Percentiles rank a stretch among this genome's conserved stretches.
Conservation (phyloP, 495 filamentous ascomycete genomes). For the Aspergillus campestris region DNA sequence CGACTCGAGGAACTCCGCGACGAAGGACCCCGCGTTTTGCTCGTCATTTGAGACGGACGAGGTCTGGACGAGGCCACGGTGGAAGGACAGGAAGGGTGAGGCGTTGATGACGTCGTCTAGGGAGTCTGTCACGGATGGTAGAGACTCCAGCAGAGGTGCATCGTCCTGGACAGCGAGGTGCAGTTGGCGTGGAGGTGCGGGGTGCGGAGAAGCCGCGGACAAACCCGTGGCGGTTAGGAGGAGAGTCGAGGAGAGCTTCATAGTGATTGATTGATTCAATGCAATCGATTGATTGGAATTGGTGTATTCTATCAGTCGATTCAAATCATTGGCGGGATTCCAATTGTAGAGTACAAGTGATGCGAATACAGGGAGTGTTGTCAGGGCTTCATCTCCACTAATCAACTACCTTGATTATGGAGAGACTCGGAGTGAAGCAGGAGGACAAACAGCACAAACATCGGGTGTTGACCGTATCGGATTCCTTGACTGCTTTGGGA, state of each 20-base stretch:
- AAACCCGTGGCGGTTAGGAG: constrained; percentile 17
- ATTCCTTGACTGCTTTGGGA: too few species aligned
- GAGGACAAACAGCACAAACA: too few species aligned
- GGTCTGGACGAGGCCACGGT: constrained; percentile 66
- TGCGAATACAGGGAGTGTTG: too few species aligned
- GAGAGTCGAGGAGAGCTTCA: constrained; percentile 11
- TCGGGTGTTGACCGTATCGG: too few species aligned
- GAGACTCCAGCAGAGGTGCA: not conserved
- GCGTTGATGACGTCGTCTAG: constrained; percentile 25
- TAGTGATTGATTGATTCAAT: not conserved
- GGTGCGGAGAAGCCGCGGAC: constrained; percentile 26
- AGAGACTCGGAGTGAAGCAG: too few species aligned
- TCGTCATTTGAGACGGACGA: constrained; percentile 73
- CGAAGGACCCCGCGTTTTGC: constrained; percentile 54
- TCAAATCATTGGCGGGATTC: too few species aligned
- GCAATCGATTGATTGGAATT: not conserved
- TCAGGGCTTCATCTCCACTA: too few species aligned
- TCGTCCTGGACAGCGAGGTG: not conserved
- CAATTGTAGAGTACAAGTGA: too few species aligned
- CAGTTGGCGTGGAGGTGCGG: constrained; percentile 13
- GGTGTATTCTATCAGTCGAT: too few species aligned
- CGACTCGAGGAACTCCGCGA: constrained; percentile 56
- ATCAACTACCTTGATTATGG: too few species aligned
- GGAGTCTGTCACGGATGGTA: not conserved
- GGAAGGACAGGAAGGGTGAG: constrained; percentile 61